These are phyloP conservation scores for Suillus tomentosus DNA, from an alignment of 768 basidiomycete genomes.

Conservation along the genomic window DNA sequence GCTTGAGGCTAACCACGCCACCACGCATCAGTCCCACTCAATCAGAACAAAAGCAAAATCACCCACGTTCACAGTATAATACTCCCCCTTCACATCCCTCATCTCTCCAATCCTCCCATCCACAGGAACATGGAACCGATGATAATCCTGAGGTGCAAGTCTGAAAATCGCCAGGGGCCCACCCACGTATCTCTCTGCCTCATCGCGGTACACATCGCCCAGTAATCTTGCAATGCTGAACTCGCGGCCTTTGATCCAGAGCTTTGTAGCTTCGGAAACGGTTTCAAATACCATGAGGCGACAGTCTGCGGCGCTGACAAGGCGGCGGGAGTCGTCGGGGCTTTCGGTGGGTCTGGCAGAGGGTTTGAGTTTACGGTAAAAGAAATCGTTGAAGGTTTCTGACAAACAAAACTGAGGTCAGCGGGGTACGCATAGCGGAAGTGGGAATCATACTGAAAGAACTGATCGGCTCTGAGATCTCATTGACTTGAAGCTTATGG, in stretches of 20 bases:
- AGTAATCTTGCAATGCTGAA: conserved; percentile 82
- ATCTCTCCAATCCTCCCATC: conserved; percentile 83
- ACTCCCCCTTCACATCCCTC: conserved; percentile 85
- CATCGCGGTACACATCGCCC: conserved; percentile 72
- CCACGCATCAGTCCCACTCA: neutral
- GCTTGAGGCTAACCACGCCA: conserved; percentile 73
- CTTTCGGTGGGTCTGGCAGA: conserved; percentile 73
- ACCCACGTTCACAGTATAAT: conserved; percentile 92
- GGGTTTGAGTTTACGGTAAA: conserved; percentile 86
- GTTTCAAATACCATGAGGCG: conserved; percentile 94
- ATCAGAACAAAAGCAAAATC: neutral
- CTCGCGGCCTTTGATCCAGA: conserved; percentile 98
- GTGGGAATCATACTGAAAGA: conserved; percentile 68
- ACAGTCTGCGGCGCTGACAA: conserved; percentile 93
- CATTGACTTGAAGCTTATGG: conserved; percentile 79
- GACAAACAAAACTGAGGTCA: conserved; percentile 1
- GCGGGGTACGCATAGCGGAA: conserved; percentile 10
- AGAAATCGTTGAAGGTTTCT: conserved; percentile 95
- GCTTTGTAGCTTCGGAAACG: conserved; percentile 77
- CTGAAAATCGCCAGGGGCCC: conserved; percentile 90
- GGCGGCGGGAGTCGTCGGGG: conserved; percentile 71
- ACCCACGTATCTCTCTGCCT: conserved; percentile 70
- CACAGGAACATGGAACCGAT: conserved; percentile 89
- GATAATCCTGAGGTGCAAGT: conserved; percentile 93
- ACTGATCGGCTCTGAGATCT: conserved; percentile 79